Base-by-base conservation (phyloP, 2,329 filamentous ascomycete genomes). In the Juglanconis oblonga region DNA sequence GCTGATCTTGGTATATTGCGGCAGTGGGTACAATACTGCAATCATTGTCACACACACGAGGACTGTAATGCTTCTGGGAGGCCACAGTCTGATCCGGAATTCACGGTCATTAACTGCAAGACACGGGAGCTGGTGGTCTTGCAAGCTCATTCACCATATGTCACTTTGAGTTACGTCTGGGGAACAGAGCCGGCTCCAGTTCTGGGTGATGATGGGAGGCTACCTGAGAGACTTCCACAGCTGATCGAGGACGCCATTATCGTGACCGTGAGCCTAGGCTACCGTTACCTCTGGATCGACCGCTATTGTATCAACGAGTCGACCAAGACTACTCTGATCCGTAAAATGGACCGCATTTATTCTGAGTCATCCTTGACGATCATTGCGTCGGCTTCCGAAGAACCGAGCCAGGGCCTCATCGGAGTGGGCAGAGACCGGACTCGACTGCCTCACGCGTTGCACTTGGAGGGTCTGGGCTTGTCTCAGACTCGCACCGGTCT, bases 201-300 rank as follows among this genome's bases (percentile, higher is more conserved):
- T 36, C 11, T 17, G 29, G 38, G 14, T 14, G 38, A 33, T 4
- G 17, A 14, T 6, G 29, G 9, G 4, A 53, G 10, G 10, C 17
- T 52, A 31, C 57, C 49, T 10, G 11, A 45, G 4, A n/a, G n/a
- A 33, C 29, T 58, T 10, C 54, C 55, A 3, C 52, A 45, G 32
- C 31, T 57, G 29, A 61, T 57, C 56, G 49, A 52, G 36, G 53
- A 57, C 13, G 35, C 50, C 32, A 57, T 61, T 8, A 11, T 31
- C 14, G 55, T 73, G 5, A 69, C 71, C 0, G 67, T 64, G 9
- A 62, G 67, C 2, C 64, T 77, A 6, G 72, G 73, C 0, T 62
- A 73, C 8, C 62, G 68, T 5, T 74, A 76, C 55, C 67, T 77
- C 2, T 77, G 76, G 75, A 69, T 77, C 2, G 74, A 77, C 57